phyloP scores from a whole-genome alignment of 2,329 filamentous ascomycete genomes.

The Lasiodiplodia sp. region DNA sequence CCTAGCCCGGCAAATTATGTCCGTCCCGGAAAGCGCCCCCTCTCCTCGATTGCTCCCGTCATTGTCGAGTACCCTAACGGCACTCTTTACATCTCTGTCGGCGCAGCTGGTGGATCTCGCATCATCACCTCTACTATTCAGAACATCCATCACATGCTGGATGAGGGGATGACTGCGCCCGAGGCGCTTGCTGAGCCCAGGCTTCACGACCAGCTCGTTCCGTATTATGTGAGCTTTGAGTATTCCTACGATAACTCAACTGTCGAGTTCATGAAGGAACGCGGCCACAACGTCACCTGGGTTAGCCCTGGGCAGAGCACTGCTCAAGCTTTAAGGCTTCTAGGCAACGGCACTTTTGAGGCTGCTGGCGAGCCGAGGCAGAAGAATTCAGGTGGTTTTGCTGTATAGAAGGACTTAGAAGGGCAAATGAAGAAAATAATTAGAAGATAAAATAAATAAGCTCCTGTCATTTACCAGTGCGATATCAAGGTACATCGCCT shows the following conservation, averaged over 20 bases:
- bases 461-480: no score
- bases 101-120: conserved; percentile 80
- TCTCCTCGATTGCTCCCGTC: conserved; percentile 82
- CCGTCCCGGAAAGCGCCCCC: conserved; percentile 77
- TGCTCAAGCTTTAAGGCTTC: conserved; percentile 72
- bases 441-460: neutral
- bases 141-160: conserved; percentile 75
- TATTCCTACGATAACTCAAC: conserved; percentile 70
- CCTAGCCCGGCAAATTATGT: conserved; percentile 84
- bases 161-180: conserved; percentile 65
- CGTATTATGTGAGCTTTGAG: conserved; percentile 73
- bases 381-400: conserved; percentile 71
- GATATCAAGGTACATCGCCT: no score
- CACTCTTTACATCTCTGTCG: conserved; percentile 71
- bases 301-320: conserved; percentile 69
- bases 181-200: conserved; percentile 72
- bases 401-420: conserved; percentile 49
- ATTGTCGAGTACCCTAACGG: conserved; percentile 74
- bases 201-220: conserved; percentile 83
- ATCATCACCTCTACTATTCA: conserved; percentile 85
- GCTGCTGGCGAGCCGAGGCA: conserved; percentile 80
- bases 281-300: conserved; percentile 77
- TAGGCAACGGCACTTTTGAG: conserved; percentile 74
- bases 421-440: neutral
- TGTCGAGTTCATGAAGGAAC: conserved; percentile 66